A percentile compares a stretch with the other conserved stretches of the same genome.
These are phyloP conservation scores for Hibiscus tridactylites DNA, from an alignment of 345 rosid genomes.

Conservation along the genomic window DNA sequence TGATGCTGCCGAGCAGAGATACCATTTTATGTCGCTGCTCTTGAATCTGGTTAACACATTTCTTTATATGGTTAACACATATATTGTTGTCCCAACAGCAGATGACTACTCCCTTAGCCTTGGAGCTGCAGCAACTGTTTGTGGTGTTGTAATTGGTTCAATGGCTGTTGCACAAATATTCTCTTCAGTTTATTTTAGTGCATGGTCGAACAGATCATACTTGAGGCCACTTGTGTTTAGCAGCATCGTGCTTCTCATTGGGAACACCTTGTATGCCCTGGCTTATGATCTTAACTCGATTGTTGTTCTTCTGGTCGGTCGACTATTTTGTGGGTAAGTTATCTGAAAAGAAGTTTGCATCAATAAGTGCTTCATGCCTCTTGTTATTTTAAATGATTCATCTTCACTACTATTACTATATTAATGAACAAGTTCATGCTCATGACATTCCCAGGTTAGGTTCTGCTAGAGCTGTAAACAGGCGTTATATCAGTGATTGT, in stretches of 20 bases:
- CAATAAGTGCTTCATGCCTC: neutral
- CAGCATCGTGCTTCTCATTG: slow-evolving; percentile 55
- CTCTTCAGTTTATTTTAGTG: slow-evolving; percentile 76
- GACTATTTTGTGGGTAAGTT: slow-evolving; percentile 78
- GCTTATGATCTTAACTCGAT: slow-evolving; percentile 66
- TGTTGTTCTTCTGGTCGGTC: slow-evolving; percentile 50
- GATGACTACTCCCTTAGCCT: slow-evolving; percentile 66
- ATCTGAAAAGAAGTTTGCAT: neutral
- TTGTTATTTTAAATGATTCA: neutral
- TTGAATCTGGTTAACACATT: slow-evolving; percentile 60
- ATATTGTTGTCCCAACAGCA: slow-evolving; percentile 68
- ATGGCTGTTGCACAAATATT: slow-evolving; percentile 86
- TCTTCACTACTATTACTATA: neutral
- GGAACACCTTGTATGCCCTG: slow-evolving; percentile 61
- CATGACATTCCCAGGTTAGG: slow-evolving; percentile 48
- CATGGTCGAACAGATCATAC: slow-evolving; percentile 79
- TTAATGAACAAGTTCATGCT: slow-evolving; percentile 4
- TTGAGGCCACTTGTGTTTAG: slow-evolving; percentile 69
- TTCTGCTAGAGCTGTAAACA: slow-evolving; percentile 82
- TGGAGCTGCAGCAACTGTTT: slow-evolving; percentile 74
- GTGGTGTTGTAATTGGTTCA: slow-evolving; percentile 69
- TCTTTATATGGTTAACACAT: slow-evolving; percentile 74
- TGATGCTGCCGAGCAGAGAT: slow-evolving; percentile 38
- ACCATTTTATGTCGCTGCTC: slow-evolving; percentile 65
- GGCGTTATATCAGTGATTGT: slow-evolving; percentile 78